These are phyloP conservation scores for Albugo laibachii DNA, from an alignment of 352 stramenopile genomes.

Conservation along the genomic window DNA sequence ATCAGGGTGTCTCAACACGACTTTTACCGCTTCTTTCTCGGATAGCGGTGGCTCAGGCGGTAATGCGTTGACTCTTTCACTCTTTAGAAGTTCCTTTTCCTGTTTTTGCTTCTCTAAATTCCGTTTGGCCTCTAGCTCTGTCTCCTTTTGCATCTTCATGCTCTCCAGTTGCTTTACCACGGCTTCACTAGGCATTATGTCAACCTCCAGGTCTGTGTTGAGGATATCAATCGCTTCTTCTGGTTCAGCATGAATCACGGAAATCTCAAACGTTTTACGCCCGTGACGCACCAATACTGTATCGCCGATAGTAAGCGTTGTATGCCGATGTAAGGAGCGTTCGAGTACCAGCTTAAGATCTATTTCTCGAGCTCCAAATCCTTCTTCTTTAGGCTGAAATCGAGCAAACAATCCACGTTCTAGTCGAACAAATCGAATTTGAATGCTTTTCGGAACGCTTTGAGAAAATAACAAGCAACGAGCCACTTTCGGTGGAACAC, in stretches of 20 bases:
- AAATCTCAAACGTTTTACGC: conserved; percentile 50
- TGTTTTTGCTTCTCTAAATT: conserved; percentile 13
- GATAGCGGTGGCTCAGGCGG: conserved; percentile 17
- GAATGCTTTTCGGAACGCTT: conserved; percentile 16
- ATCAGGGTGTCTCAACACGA: conserved; percentile 24
- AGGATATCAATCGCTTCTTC: conserved; percentile 44
- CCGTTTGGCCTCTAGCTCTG: conserved; percentile 12
- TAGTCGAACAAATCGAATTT: conserved; percentile 52
- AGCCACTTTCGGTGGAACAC: conserved; percentile 56
- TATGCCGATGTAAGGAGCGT: conserved; percentile 44
- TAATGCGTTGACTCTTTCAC: conserved; percentile 14
- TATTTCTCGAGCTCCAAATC: conserved; percentile 55
- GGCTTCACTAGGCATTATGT: conserved; percentile 45
- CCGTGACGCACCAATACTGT: conserved; percentile 57
- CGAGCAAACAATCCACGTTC: conserved; percentile 44
- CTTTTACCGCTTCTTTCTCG: conserved; percentile 21
- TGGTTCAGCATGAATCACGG: conserved; percentile 31
- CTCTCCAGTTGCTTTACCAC: conserved; percentile 17
- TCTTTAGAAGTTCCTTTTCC: conserved; percentile 23
- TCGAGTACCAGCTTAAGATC: conserved; percentile 71
- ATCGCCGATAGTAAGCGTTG: conserved; percentile 56
- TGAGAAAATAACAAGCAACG: conserved; percentile 26
- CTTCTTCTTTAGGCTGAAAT: conserved; percentile 38
- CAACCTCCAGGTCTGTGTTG: conserved; percentile 69
- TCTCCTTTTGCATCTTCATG: conserved; percentile 14